Conservation (phyloP, 495 filamentous ascomycete species). For the Lophiostoma macrostomum region DNA sequence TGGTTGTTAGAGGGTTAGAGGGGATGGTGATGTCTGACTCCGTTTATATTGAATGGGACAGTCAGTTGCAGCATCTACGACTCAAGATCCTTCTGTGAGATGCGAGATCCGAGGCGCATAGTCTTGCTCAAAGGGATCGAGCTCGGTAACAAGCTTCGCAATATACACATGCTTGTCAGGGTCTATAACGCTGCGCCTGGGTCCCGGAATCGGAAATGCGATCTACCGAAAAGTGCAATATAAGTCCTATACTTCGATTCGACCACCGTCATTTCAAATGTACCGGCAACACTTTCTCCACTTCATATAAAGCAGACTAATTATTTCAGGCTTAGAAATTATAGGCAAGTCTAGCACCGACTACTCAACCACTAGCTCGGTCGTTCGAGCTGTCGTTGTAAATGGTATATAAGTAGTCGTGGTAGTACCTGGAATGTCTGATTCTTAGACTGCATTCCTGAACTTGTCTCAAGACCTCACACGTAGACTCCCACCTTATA, state of each 20-base stretch:
- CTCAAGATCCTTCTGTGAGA: too few species aligned
- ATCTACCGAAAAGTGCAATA: conserved; percentile 27
- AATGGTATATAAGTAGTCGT: too few species aligned
- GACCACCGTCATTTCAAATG: neutral
- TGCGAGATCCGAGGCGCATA: too few species aligned
- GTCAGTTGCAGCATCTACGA: too few species aligned
- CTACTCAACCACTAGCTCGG: neutral
- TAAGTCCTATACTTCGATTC: conserved; percentile 6
- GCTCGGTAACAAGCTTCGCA: too few species aligned
- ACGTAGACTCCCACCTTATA: too few species aligned
- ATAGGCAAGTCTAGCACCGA: neutral
- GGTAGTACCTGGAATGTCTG: too few species aligned
- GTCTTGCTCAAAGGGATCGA: too few species aligned
- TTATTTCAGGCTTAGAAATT: conserved; percentile 29
- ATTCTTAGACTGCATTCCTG: neutral
- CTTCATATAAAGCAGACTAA: conserved; percentile 38
- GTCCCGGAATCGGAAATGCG: conserved; percentile 12
- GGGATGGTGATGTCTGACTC: too few species aligned
- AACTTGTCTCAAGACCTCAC: neutral
- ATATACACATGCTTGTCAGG: too few species aligned
- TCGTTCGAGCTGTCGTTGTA: neutral
- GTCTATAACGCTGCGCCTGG: too few species aligned
- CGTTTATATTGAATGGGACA: too few species aligned
- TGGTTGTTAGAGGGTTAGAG: conserved; percentile 27
- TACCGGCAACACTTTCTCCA: neutral